A percentile compares a stretch with the other conserved stretches of the same genome.
These are phyloP conservation scores for Monilinia vaccinii-corymbosi DNA, from an alignment of 2,329 filamentous ascomycete genomes.

Conservation along the genomic window DNA sequence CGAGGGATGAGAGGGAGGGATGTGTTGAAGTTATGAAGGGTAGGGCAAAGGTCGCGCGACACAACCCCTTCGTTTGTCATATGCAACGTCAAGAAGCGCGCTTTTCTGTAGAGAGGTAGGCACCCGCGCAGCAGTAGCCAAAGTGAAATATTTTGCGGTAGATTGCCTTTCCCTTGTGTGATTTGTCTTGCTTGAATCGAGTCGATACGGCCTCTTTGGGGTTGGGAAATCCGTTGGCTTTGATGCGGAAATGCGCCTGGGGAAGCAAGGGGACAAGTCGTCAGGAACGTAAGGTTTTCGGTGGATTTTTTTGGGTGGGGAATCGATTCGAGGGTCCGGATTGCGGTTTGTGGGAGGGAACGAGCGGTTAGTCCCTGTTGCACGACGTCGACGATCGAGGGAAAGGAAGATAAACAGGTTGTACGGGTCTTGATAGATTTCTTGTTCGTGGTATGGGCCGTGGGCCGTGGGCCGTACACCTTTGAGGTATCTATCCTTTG, in stretches of 20 bases:
- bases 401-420: conserved; percentile 6
- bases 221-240: conserved; percentile 12
- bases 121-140: conserved; percentile 23
- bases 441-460: background rate
- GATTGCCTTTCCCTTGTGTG: conserved; percentile 17
- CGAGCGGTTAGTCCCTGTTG: conserved; percentile 11
- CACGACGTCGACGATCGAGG: conserved; percentile 10
- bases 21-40: conserved; percentile 24
- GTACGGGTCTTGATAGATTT: background rate
- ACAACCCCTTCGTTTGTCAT: conserved; percentile 31
- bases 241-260: conserved; percentile 16
- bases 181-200: conserved; percentile 17
- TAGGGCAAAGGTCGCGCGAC: conserved; percentile 29
- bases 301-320: conserved; percentile 10
- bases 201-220: conserved; percentile 17
- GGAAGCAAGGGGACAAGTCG: conserved; percentile 21
- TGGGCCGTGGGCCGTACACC: background rate
- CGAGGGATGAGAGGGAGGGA: conserved; percentile 24
- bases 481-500: background rate
- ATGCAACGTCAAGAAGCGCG: conserved; percentile 26
- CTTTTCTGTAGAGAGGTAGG: conserved; percentile 25
- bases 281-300: conserved; percentile 20
- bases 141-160: conserved; percentile 15
- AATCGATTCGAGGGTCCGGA: conserved; percentile 10
- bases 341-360: conserved; percentile 9